A percentile compares a stretch with the other conserved stretches of the same genome.
phyloP scores from a whole-genome alignment of 768 basidiomycete species.

The Sutorius australiensis region DNA sequence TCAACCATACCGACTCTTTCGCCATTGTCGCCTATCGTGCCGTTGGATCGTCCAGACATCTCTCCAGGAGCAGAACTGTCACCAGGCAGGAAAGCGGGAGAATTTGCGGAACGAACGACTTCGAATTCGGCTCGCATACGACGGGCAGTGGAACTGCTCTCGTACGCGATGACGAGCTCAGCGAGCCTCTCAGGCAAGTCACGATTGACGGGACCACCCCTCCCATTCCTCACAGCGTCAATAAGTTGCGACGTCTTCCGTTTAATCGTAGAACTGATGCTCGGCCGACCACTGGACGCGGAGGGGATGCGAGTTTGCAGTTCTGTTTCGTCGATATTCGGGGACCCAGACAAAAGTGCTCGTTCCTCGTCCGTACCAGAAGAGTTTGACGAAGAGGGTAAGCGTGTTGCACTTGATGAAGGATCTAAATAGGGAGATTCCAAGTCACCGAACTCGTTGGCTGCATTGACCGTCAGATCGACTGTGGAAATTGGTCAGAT shows the following conservation, averaged over 20 bases:
- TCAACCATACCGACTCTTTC: constrained; percentile 36
- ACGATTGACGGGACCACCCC: constrained; percentile 27
- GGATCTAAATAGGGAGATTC: constrained; percentile 36
- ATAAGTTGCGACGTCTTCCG: constrained; percentile 72
- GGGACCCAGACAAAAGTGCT: constrained; percentile 43
- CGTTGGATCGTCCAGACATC: constrained; percentile 20
- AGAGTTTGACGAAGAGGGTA: constrained; percentile 41
- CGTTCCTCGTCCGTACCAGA: constrained; percentile 66
- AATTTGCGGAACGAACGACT: constrained; percentile 30
- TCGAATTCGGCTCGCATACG: constrained; percentile 61
- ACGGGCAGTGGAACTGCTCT: constrained; percentile 59
- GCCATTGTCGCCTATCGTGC: constrained; percentile 22
- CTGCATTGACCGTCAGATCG: constrained; percentile 66
- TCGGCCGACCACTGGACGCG: constrained; percentile 33
- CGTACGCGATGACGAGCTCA: constrained; percentile 70
- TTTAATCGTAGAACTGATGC: constrained; percentile 54
- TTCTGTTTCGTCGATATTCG: constrained; percentile 47
- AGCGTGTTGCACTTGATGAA: constrained; percentile 21
- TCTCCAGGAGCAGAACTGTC: not conserved
- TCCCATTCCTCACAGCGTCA: constrained; percentile 47
- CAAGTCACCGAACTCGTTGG: constrained; percentile 32
- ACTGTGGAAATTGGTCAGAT: constrained; percentile 39
- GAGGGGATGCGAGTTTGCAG: constrained; percentile 38
- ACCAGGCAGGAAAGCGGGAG: not conserved
- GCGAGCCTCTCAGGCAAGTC: constrained; percentile 57